phyloP scores from a whole-genome alignment of 106 monocot genomes.

The Xerophyta viscosa region DNA sequence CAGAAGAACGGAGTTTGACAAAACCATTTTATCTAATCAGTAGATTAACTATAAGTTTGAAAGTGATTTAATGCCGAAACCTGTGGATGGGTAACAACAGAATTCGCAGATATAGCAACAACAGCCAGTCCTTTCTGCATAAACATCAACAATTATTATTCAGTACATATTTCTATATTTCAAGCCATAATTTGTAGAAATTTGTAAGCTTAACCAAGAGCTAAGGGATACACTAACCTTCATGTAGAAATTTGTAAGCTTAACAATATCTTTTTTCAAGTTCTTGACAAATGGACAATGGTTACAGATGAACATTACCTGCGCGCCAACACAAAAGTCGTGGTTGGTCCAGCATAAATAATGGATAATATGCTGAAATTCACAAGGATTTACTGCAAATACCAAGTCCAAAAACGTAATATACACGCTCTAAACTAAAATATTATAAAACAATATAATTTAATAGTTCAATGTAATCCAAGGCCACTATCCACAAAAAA shows the following conservation, averaged over 20 bases:
- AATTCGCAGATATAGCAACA: slow-evolving; percentile 94
- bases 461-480: no score
- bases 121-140: slow-evolving; percentile 82
- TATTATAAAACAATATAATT: no score
- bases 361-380: no score
- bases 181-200: no score
- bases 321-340: slow-evolving; percentile 8
- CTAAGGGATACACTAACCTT: slow-evolving; percentile 24
- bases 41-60: no score
- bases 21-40: no score
- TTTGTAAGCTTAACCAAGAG: not conserved
- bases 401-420: no score
- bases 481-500: no score
- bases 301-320: slow-evolving; percentile 99
- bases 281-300: slow-evolving; percentile 96
- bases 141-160: slow-evolving; percentile 7
- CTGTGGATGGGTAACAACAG: slow-evolving; percentile 73
- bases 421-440: no score
- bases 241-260: slow-evolving; percentile 82
- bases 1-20: no score
- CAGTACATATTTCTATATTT: not conserved
- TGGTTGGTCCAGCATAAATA: no score
- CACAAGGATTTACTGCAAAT: no score
- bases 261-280: slow-evolving; percentile 80
- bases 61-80: slow-evolving; percentile 9